A percentile compares a stretch with the other conserved stretches of the same genome.
phyloP scores from a whole-genome alignment of 768 basidiomycete species.

The Hemileccinum rubropunctum region DNA sequence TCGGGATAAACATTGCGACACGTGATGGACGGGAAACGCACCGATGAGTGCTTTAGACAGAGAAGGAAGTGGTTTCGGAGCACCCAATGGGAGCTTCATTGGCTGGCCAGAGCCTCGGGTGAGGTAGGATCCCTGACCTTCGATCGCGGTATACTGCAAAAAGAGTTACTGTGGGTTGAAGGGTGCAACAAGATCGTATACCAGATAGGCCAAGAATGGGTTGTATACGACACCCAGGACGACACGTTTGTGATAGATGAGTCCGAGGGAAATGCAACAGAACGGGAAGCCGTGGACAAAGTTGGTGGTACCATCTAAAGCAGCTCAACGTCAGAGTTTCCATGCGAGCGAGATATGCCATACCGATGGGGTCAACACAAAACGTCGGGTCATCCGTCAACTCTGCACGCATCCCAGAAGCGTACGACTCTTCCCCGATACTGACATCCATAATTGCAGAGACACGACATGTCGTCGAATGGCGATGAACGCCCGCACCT shows the following conservation, averaged over 20 bases:
- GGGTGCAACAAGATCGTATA: conserved; percentile 20
- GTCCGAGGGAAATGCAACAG: conserved; percentile 86
- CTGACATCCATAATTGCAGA: conserved; percentile 34
- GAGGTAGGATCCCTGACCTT: conserved; percentile 76
- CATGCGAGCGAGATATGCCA: neutral
- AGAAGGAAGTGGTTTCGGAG: conserved; percentile 59
- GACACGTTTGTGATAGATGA: conserved; percentile 75
- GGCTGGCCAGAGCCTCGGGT: conserved; percentile 45
- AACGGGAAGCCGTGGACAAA: conserved; percentile 84
- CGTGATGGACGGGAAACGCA: conserved; percentile 15
- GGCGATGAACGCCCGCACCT: neutral
- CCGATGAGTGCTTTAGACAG: conserved; percentile 76
- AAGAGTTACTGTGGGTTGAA: neutral
- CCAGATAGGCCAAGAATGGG: conserved; percentile 82
- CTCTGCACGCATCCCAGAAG: conserved; percentile 61
- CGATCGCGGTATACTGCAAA: conserved; percentile 68
- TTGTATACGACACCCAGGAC: conserved; percentile 90
- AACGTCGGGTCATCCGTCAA: conserved; percentile 90
- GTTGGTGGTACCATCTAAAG: conserved; percentile 82
- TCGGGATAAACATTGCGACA: neutral
- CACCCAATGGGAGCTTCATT: conserved; percentile 60
- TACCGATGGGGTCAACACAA: conserved; percentile 93
- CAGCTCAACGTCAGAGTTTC: neutral
- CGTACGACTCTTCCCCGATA: conserved; percentile 92
- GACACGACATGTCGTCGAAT: neutral